Percentiles rank a stretch among this genome's conserved stretches.
Evolutionary conservation across 495 filamentous ascomycete species (phyloP).

Genomic region (Lepidopterella palustris): DNA sequence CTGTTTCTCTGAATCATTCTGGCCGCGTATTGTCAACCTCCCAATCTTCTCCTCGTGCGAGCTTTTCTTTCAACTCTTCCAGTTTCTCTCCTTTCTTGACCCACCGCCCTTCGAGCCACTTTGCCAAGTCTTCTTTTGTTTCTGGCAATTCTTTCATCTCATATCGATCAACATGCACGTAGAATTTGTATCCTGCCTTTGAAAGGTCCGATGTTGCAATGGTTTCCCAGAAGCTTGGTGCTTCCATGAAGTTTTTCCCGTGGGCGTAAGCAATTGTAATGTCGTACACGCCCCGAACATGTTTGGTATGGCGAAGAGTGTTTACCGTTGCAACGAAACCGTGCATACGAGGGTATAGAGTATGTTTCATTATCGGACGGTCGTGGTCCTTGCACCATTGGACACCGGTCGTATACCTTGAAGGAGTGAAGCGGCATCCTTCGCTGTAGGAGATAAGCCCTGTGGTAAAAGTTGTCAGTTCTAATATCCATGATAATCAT

Average conservation of each 20-base stretch:
- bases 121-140: constrained; percentile 40
- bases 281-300: constrained; percentile 54
- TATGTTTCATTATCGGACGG: constrained; percentile 45
- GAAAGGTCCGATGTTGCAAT: constrained; percentile 35
- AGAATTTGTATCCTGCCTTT: constrained; percentile 41
- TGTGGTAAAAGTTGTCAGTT: constrained; percentile 15
- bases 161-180: constrained; percentile 46
- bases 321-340: constrained; percentile 52
- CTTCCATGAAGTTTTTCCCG: constrained; percentile 25
- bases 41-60: neutral
- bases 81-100: constrained; percentile 49
- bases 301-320: constrained; percentile 44
- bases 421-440: constrained; percentile 48
- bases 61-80: constrained; percentile 24
- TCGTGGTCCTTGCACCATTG: constrained; percentile 44
- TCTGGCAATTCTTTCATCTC: constrained; percentile 42
- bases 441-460: constrained; percentile 57
- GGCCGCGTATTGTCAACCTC: neutral
- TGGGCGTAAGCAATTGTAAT: constrained; percentile 50
- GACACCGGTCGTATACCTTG: constrained; percentile 45
- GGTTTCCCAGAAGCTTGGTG: constrained; percentile 49
- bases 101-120: constrained; percentile 51
- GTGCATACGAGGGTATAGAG: constrained; percentile 51
- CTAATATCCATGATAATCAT: neutral
- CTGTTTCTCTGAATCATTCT: neutral